Conservation (phyloP, 768 basidiomycete species). For the Solioccasus polychromus region DNA sequence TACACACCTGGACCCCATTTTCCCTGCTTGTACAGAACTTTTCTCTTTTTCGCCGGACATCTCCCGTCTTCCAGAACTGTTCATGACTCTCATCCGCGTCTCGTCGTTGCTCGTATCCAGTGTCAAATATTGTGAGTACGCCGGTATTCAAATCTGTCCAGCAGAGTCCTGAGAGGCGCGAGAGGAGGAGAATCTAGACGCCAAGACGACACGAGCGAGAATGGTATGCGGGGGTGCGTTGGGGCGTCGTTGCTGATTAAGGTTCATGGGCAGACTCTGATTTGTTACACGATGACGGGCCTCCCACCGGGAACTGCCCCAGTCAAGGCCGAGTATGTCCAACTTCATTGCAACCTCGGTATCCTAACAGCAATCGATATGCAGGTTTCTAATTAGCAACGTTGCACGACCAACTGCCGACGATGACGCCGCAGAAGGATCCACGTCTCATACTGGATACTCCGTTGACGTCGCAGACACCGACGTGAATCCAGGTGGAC, state of each 20-base stretch:
- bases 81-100: slow-evolving; percentile 72
- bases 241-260: too few relatives aligned
- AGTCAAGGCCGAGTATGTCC: slow-evolving; percentile 49
- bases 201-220: slow-evolving; percentile 56
- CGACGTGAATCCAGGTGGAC: slow-evolving; percentile 21
- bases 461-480: slow-evolving; percentile 32
- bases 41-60: slow-evolving; percentile 91
- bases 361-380: not conserved
- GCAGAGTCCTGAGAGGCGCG: slow-evolving; percentile 67
- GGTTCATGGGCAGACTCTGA: too few relatives aligned
- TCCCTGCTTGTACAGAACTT: slow-evolving; percentile 86
- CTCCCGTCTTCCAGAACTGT: slow-evolving; percentile 83
- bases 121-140: slow-evolving; percentile 85
- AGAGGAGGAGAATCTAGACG: slow-evolving; percentile 45
- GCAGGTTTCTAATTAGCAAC: slow-evolving; percentile 40
- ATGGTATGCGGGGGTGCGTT: slow-evolving; percentile 66
- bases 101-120: slow-evolving; percentile 71
- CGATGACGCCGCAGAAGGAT: slow-evolving; percentile 66
- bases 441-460: slow-evolving; percentile 34
- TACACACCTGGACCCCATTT: slow-evolving; percentile 76
- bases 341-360: not conserved
- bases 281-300: slow-evolving; percentile 5
- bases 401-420: slow-evolving; percentile 34
- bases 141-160: slow-evolving; percentile 87
- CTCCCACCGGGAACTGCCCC: slow-evolving; percentile 47